Evolutionary conservation across 2,329 filamentous ascomycete species (phyloP).

Genomic region (Curvularia sp.): DNA sequence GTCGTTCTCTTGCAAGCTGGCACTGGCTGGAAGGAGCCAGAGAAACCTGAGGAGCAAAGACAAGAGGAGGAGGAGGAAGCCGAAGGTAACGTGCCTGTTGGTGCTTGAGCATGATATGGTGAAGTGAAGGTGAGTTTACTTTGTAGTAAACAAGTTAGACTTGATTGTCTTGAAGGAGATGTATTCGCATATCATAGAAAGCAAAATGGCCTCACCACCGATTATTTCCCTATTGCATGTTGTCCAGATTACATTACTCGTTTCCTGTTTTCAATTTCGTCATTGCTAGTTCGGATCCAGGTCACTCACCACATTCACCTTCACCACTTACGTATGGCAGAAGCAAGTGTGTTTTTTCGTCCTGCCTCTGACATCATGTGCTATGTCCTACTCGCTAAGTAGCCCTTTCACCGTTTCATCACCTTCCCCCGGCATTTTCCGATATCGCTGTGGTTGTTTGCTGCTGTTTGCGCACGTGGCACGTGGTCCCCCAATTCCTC

Average conservation of each 20-base stretch:
- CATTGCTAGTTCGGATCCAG: not conserved
- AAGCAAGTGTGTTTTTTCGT: not conserved
- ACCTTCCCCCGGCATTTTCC: conserved; percentile 4
- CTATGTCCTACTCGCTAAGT: not conserved
- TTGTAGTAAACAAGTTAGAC: not conserved
- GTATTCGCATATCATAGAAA: no score
- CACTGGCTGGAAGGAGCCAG: conserved; percentile 61
- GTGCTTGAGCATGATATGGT: conserved; percentile 18
- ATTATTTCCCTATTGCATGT: not conserved
- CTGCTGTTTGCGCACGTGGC: conserved; percentile 15
- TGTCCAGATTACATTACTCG: not conserved
- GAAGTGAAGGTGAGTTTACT: not conserved
- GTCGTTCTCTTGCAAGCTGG: conserved; percentile 63
- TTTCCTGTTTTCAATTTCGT: no score
- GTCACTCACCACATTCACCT: no score
- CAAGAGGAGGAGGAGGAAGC: conserved; percentile 31
- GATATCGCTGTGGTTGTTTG: conserved; percentile 10
- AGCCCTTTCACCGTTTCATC: conserved; percentile 1
- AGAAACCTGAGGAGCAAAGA: conserved; percentile 24
- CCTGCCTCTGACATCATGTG: not conserved
- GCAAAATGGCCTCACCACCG: not conserved
- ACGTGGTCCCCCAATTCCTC: conserved; percentile 9
- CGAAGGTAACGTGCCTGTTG: conserved; percentile 32
- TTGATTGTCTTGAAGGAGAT: not conserved
- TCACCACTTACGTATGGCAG: not conserved